phyloP scores from a whole-genome alignment of 176 grass and related monocot species.

The Thalia dealbata region DNA sequence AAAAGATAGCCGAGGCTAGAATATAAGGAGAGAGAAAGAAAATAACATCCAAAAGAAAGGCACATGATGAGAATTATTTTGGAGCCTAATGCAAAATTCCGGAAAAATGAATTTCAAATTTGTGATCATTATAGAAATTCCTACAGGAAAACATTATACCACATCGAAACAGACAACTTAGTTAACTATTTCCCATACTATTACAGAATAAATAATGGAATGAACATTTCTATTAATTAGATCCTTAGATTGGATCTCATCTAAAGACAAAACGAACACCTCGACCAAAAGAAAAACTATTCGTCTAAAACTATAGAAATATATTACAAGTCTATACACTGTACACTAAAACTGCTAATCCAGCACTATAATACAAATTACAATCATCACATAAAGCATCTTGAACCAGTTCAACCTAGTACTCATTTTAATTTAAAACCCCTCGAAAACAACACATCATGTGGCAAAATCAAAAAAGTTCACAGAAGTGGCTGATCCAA shows the following conservation, averaged over 20 bases:
- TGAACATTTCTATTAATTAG: neutral
- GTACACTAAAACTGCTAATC: too few relatives aligned
- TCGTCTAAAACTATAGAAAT: neutral
- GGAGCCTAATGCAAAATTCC: neutral
- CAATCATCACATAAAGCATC: too few relatives aligned
- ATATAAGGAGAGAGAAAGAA: neutral
- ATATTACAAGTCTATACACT: too few relatives aligned
- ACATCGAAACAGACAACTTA: neutral
- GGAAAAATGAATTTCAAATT: neutral
- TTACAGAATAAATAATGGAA: neutral
- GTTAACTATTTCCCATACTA: neutral
- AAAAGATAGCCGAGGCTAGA: neutral
- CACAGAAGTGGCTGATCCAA: too few relatives aligned
- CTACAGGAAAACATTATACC: neutral
- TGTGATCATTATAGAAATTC: neutral
- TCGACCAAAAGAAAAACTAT: too few relatives aligned
- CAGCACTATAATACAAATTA: too few relatives aligned
- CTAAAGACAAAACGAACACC: neutral
- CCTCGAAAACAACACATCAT: too few relatives aligned
- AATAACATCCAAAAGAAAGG: neutral
- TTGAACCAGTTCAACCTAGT: too few relatives aligned
- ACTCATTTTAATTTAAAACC: too few relatives aligned
- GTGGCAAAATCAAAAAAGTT: too few relatives aligned
- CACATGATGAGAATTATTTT: neutral
- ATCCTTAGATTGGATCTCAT: neutral